Base-by-base conservation (phyloP, 2,329 filamentous ascomycete species). In the Purpureocillium lavendulum region DNA sequence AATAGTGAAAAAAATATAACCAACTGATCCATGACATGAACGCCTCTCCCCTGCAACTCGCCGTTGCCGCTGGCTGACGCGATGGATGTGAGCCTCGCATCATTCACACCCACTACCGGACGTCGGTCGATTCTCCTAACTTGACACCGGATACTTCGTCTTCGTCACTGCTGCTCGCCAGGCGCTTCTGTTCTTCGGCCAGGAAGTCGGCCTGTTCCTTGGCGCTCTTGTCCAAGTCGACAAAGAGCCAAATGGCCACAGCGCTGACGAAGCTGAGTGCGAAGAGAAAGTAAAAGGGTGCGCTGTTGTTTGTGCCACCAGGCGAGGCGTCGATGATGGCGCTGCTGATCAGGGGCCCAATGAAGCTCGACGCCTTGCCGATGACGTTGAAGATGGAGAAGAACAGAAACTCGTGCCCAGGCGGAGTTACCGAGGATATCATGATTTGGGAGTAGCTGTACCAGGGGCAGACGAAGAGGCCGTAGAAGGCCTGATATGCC, bases 391-490 rank as follows among this genome's bases (percentile, higher is more conserved):
- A 84, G 1, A 84, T 58, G 35, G 69, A 74, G 67, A 84, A 85
- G 65, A 84, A 84, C 10, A 84, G 61, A 49, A 82, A 83, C 47
- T 84, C 81, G 50, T 82, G 77, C 30, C 80, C 80, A 6, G 76
- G 67, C 0, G 80, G 80, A 0, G 79, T 82, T 2, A 84, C 77
- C 48, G 82, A 80, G 3, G 72, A 77, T 47, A 84, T 84, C 71
- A 84, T 80, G 49, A 80, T 83, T 53, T 84, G 80, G 0, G 71
- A 76, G 57, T 84, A 84, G 35, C 74, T 77, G 56, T 83, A 84
- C 79, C 79, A 84, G 0, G 80, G 79, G 45, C 79, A 82, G 7
- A 83, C 75, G 35, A 82, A 70, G 1, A 84, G 62, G 0, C 80
- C 80, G 49, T 82, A 84, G 46, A 78, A 80, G 8, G 57, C 59